These are phyloP conservation scores for Byssochlamys sp. DNA, from an alignment of 2,329 filamentous ascomycete species.

Conservation along the genomic window DNA sequence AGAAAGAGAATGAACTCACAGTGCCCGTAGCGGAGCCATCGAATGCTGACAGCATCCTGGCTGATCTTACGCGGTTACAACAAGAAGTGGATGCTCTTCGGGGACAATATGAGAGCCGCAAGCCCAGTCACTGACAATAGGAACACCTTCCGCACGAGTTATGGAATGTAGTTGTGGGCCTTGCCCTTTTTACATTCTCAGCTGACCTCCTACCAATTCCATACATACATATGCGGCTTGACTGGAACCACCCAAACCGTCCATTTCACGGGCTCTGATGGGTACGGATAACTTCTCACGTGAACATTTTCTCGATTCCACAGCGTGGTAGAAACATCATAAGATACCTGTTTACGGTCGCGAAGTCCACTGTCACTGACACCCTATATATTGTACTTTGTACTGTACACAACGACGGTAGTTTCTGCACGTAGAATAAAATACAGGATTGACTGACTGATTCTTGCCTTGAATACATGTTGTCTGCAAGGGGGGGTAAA, in stretches of 20 bases:
- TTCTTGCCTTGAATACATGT: too few relatives aligned
- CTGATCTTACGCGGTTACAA: constrained; percentile 62
- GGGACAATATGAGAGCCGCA: constrained; percentile 29
- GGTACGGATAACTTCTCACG: neutral
- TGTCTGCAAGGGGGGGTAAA: neutral
- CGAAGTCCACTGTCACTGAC: neutral
- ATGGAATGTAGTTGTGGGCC: neutral
- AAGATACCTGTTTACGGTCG: neutral
- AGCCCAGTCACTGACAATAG: constrained; percentile 15
- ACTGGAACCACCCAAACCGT: neutral
- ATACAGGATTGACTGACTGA: too few relatives aligned
- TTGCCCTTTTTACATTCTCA: neutral
- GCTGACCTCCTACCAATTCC: neutral
- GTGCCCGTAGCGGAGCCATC: constrained; percentile 27
- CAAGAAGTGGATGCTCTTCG: constrained; percentile 59
- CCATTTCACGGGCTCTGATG: neutral
- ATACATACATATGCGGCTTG: neutral
- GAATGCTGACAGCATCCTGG: constrained; percentile 53
- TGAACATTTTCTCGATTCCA: neutral
- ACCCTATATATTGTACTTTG: too few relatives aligned
- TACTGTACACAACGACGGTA: neutral
- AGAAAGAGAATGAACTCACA: constrained; percentile 15
- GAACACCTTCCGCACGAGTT: neutral
- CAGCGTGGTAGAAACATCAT: neutral
- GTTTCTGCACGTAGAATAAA: too few relatives aligned